Evolutionary conservation across 2,329 filamentous ascomycete species (phyloP), one percentile per base, ranked within the genome.

Genomic region (Diaporthe ilicicola): DNA sequence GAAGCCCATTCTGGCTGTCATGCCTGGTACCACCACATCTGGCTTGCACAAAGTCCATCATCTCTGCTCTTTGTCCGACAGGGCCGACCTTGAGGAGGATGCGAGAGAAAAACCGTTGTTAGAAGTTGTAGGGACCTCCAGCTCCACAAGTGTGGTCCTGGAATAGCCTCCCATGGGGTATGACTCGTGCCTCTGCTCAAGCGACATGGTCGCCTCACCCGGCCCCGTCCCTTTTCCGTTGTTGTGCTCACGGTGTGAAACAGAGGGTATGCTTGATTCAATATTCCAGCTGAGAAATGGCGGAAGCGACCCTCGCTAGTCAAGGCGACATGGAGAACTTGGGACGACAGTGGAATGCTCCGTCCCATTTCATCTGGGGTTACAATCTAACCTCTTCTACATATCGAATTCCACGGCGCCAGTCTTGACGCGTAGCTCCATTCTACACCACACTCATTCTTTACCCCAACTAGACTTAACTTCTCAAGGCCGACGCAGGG

Each of bases 71-170:
- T 6, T 9, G 9, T 17, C n/a, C 37, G 44, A 44, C 59, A 27
- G 17, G 59, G 44, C 59, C 44, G 59, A 24, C 29, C 29, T 17
- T 27, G 44, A 64, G 44, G 24, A 50, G 59, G 59, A 50, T 64
- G 59, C 59, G 59, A 50, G 29, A 27, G 37, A 50, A n/a, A 50
- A 22, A 37, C 44, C 44, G 8, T 4, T 48, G 42, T 50, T 50
- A 29, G 42, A 48, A 62, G 42, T 48, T 62, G 13, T 62, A 42
- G 56, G 42, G 42, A 34, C 29, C n/a, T 29, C 59, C 42, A 64
- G 42, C 19, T 64, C 59, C 59, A 64, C 59, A 64, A 64, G 59
- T 64, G 59, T 50, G 59, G 59, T 64, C 59, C 59, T 64, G 59
- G 59, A 64, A 64, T 64, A 64, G 44, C 44, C 29, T 50, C 44